These are phyloP conservation scores for Coemansia sp. DNA, from an alignment of 371 early-diverging fungal species.

Conservation along the genomic window DNA sequence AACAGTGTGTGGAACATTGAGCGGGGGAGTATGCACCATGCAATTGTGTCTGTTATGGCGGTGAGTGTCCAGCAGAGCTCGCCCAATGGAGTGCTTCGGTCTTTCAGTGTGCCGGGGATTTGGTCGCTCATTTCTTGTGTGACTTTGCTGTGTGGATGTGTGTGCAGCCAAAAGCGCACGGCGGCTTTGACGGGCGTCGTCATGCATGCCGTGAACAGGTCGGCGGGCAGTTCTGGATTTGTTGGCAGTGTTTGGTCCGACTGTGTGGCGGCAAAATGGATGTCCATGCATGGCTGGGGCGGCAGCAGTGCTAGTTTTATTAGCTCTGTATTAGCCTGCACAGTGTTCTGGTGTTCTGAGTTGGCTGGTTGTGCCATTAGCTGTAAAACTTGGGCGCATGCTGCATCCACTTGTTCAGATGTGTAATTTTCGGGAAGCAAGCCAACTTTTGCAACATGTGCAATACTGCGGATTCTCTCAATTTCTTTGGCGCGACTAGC, in stretches of 20 bases:
- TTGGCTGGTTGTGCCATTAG: constrained; percentile 15
- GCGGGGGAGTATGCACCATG: constrained; percentile 89
- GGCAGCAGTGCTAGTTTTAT: constrained; percentile 36
- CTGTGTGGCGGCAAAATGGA: constrained; percentile 94
- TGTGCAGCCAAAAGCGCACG: constrained; percentile 84
- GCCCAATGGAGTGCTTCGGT: constrained; percentile 90
- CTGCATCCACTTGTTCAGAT: constrained; percentile 2
- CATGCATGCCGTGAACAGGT: constrained; percentile 92
- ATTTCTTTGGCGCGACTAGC: constrained; percentile 77
- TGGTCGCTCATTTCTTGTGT: constrained; percentile 75
- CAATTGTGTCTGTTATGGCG: constrained; percentile 96
- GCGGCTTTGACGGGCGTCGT: constrained; percentile 96
- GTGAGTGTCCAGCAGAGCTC: constrained; percentile 98
- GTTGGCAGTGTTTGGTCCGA: constrained; percentile 83
- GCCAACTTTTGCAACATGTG: constrained; percentile 4
- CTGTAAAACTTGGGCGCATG: constrained; percentile 9
- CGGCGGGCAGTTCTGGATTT: constrained; percentile 93
- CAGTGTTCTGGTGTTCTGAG: constrained; percentile 9
- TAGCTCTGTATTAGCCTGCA: constrained; percentile 32
- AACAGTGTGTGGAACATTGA: constrained; percentile 88
- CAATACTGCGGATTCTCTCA: constrained; percentile 17
- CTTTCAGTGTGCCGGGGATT: constrained; percentile 85
- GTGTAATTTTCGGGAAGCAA: constrained; percentile 12
- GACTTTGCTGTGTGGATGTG: constrained; percentile 67
- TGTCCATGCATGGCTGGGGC: constrained; percentile 67